These are phyloP conservation scores for Epichloe brachyelytri DNA, from an alignment of 2,329 filamentous ascomycete species.

Conservation along the genomic window DNA sequence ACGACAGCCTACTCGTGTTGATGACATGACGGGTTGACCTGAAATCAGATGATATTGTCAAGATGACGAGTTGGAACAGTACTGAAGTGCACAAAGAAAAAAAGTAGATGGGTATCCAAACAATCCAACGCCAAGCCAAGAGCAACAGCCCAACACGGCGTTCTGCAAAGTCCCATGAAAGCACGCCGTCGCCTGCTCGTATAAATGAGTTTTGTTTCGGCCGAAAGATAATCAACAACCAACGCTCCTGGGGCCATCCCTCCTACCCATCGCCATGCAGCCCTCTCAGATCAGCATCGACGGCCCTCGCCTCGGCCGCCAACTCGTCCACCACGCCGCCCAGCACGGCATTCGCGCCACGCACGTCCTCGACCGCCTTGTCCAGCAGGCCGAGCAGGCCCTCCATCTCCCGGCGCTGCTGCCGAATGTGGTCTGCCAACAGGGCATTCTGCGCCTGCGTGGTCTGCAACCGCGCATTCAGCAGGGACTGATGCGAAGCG, in stretches of 20 bases:
- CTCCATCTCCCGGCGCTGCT: constrained; percentile 43
- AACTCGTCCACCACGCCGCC: constrained; percentile 34
- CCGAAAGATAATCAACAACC: too few relatives aligned
- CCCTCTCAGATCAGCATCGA: constrained; percentile 3
- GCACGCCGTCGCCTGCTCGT: too few relatives aligned
- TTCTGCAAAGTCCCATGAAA: background rate
- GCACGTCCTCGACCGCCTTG: constrained; percentile 39
- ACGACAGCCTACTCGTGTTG: background rate
- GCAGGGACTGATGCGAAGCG: constrained; percentile 37
- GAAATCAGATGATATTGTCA: too few relatives aligned
- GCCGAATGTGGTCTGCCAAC: constrained; percentile 36
- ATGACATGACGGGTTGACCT: too few relatives aligned
- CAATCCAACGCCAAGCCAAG: background rate
- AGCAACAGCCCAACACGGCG: background rate
- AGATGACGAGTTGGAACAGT: too few relatives aligned
- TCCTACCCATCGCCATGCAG: background rate
- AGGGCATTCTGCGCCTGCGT: constrained; percentile 43
- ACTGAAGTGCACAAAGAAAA: background rate
- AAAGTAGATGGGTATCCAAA: background rate
- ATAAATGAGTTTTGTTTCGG: too few relatives aligned
- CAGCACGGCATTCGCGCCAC: constrained; percentile 36
- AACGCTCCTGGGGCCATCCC: too few relatives aligned
- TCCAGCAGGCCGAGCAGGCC: constrained; percentile 37
- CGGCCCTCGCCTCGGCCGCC: constrained; percentile 33
- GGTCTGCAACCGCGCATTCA: constrained; percentile 44